Percentiles rank a stretch among this genome's conserved stretches.
phyloP scores from a whole-genome alignment of 1,139 yeast species.

The Kluyveromyces sp. region DNA sequence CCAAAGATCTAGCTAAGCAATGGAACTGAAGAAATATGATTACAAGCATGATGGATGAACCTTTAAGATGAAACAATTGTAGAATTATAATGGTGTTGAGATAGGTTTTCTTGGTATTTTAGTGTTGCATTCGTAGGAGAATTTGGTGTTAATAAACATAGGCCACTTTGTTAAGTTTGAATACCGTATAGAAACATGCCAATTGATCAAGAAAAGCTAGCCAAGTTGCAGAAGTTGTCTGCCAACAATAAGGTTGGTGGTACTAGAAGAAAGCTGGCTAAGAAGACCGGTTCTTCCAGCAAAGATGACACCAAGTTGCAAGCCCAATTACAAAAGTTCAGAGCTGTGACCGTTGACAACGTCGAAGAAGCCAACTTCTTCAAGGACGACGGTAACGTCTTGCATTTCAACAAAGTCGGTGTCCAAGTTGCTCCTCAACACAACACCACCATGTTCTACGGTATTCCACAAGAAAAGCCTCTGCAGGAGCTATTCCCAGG shows the following conservation, averaged over 20 bases:
- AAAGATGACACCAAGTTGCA: slow-evolving; percentile 86
- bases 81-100: too few species aligned
- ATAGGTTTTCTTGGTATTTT: too few species aligned
- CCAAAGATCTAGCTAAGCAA: neutral
- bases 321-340: slow-evolving; percentile 81
- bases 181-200: slow-evolving; percentile 44
- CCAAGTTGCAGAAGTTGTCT: slow-evolving; percentile 69
- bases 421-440: slow-evolving; percentile 88
- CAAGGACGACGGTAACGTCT: slow-evolving; percentile 91
- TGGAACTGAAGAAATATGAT: neutral
- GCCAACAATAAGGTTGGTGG: slow-evolving; percentile 79
- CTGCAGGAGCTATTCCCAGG: slow-evolving; percentile 91
- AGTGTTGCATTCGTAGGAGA: neutral
- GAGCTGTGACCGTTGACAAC: slow-evolving; percentile 81
- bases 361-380: slow-evolving; percentile 97
- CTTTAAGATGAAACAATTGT: too few species aligned
- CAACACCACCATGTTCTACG: slow-evolving; percentile 93
- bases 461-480: slow-evolving; percentile 90
- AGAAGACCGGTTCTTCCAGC: slow-evolving; percentile 39
- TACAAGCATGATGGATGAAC: neutral
- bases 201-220: slow-evolving; percentile 81
- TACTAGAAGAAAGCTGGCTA: slow-evolving; percentile 73
- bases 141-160: too few species aligned
- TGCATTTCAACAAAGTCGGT: slow-evolving; percentile 92
- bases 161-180: neutral